Conservation (phyloP, 495 filamentous ascomycete species). For the Penicillium psychrofluorescens region DNA sequence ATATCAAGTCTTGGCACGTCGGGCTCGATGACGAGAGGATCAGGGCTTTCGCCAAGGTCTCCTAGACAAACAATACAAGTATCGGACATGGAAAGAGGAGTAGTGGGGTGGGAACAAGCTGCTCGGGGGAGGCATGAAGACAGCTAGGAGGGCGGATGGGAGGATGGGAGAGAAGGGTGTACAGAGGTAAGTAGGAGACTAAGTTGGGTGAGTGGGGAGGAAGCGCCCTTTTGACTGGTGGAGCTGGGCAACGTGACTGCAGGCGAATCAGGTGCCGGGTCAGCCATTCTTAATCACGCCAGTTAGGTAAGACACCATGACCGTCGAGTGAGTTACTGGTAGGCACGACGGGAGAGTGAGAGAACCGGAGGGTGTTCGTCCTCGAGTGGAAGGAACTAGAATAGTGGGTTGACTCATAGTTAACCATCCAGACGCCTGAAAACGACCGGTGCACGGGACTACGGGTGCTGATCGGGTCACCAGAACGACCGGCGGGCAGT, state of each 20-base stretch:
- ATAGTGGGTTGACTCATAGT: too few relatives aligned
- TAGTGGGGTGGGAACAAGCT: constrained; percentile 21
- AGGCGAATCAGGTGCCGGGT: constrained; percentile 22
- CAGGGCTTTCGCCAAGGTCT: constrained; percentile 62
- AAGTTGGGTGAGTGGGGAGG: too few relatives aligned
- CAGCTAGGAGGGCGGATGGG: constrained; percentile 22
- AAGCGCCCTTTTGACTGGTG: constrained; percentile 38
- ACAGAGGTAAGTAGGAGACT: constrained; percentile 8
- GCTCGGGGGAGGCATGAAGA: constrained; percentile 42
- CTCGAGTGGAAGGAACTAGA: too few relatives aligned
- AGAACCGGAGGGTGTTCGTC: too few relatives aligned
- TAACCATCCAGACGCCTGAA: too few relatives aligned
- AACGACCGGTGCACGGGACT: too few relatives aligned
- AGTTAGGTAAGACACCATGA: too few relatives aligned
- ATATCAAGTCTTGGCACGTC: constrained; percentile 38
- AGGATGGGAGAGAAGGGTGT: constrained; percentile 21
- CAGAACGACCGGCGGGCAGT: not conserved
- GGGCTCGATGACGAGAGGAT: constrained; percentile 34
- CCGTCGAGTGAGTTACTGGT: too few relatives aligned
- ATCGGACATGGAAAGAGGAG: constrained; percentile 65
- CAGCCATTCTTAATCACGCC: too few relatives aligned
- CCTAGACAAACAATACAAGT: constrained; percentile 96
- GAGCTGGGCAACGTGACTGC: constrained; percentile 39
- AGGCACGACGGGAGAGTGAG: too few relatives aligned
- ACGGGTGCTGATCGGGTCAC: not conserved